Conservation (phyloP, 805 yeast species). For the Spencermartinsiella europaea region DNA sequence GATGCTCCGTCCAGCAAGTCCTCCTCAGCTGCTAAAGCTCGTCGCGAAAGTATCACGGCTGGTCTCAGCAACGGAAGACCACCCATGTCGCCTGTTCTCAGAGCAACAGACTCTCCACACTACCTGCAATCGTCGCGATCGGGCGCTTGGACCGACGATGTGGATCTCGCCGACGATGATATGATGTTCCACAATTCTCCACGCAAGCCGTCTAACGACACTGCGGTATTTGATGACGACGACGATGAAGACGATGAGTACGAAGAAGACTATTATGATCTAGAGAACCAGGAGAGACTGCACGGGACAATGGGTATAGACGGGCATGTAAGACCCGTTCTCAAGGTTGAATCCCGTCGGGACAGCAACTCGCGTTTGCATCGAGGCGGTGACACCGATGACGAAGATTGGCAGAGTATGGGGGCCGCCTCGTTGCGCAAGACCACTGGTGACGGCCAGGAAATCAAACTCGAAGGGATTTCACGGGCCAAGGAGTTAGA, state of each 20-base stretch:
- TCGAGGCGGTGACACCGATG: constrained; percentile 73
- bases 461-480: constrained; percentile 3
- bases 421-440: constrained; percentile 68
- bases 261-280: constrained; percentile 30
- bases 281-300: constrained; percentile 31
- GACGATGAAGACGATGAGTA: constrained; percentile 27
- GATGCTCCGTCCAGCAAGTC: constrained; percentile 54
- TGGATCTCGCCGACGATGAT: constrained; percentile 30
- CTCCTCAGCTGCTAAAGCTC: constrained; percentile 8
- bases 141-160: constrained; percentile 27
- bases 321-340: constrained; percentile 4
- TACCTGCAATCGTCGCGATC: constrained; percentile 3
- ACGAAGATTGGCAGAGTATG: constrained; percentile 92
- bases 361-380: constrained; percentile 1
- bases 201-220: constrained; percentile 8
- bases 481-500: constrained; percentile 38
- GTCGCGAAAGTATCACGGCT: constrained; percentile 26
- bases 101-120: constrained; percentile 28
- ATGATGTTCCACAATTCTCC: constrained; percentile 28
- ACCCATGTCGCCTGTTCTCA: constrained; percentile 32
- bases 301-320: constrained; percentile 8
- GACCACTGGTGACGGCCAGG: constrained; percentile 17
- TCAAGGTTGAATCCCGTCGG: not conserved
- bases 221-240: constrained; percentile 22
- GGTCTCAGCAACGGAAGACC: constrained; percentile 18